Conservation (phyloP, 345 rosid genomes). For the Mallotus nudiflorus region DNA sequence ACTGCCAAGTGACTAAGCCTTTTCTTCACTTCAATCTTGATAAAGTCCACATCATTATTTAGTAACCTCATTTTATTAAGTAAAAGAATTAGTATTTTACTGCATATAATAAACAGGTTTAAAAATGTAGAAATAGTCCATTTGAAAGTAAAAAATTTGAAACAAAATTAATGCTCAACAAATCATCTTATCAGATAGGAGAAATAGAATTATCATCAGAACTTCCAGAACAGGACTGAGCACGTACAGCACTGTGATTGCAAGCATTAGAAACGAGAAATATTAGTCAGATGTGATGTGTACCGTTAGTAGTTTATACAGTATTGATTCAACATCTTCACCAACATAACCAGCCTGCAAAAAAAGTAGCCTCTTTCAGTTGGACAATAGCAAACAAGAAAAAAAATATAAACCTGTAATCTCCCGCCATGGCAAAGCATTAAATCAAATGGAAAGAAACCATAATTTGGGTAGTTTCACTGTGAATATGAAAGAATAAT, state of each 20-base stretch:
- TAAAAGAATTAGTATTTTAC: background rate
- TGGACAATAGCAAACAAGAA: background rate
- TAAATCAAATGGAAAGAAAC: constrained; percentile 2
- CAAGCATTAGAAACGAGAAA: background rate
- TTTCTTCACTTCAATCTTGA: background rate
- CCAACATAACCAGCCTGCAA: constrained; percentile 97
- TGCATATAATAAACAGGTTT: background rate
- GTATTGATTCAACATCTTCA: constrained; percentile 94
- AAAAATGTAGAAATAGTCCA: too few relatives aligned
- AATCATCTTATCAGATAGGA: background rate
- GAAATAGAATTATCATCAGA: too few relatives aligned
- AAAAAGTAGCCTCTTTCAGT: constrained; percentile 16
- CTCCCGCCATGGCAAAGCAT: background rate
- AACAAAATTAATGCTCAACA: background rate
- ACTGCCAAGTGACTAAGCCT: background rate
- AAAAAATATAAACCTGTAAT: background rate
- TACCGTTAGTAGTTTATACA: constrained; percentile 84
- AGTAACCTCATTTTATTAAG: background rate
- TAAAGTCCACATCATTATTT: background rate
- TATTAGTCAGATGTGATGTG: too few relatives aligned
- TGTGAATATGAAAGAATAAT: background rate
- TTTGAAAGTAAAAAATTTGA: background rate
- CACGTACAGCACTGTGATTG: background rate
- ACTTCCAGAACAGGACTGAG: background rate
- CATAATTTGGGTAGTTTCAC: background rate